phyloP scores from a whole-genome alignment of 2,329 filamentous ascomycete species.

The Chaetothyriales sp. region DNA sequence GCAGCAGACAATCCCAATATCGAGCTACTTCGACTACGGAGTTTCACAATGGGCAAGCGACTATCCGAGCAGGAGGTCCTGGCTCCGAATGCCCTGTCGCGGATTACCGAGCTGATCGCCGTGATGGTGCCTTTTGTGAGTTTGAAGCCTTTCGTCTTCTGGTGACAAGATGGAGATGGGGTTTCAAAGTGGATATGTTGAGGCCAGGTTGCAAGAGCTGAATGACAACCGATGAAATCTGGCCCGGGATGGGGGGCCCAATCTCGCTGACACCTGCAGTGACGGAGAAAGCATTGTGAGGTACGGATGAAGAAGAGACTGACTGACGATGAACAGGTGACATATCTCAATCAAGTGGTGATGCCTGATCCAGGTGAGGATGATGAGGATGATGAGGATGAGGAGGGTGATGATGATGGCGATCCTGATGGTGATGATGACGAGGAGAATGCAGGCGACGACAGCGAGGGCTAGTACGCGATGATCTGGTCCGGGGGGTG shows the following conservation, averaged over 20 bases:
- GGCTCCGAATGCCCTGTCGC: slow-evolving; percentile 46
- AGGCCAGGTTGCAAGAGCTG: no score
- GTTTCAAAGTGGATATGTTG: no score
- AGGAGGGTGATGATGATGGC: slow-evolving; percentile 17
- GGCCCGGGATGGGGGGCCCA: not conserved
- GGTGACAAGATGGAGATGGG: no score
- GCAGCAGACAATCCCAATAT: slow-evolving; percentile 62
- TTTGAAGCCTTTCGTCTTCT: slow-evolving; percentile 15
- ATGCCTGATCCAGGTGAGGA: slow-evolving; percentile 46
- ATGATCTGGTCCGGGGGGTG: not conserved
- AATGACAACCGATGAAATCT: not conserved
- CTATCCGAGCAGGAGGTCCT: slow-evolving; percentile 52
- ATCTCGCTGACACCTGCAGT: not conserved
- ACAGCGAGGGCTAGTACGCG: not conserved
- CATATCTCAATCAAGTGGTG: slow-evolving; percentile 56
- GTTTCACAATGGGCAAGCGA: slow-evolving; percentile 57
- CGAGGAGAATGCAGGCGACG: not conserved
- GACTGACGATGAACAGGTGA: slow-evolving; percentile 35
- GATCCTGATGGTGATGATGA: slow-evolving; percentile 8
- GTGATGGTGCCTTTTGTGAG: slow-evolving; percentile 69
- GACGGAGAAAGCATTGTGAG: slow-evolving; percentile 4
- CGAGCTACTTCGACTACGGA: slow-evolving; percentile 62
- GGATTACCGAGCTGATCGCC: slow-evolving; percentile 48
- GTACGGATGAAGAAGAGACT: not conserved
- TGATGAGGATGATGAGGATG: slow-evolving; percentile 26